Conservation (phyloP, 108 stramenopile species). For the Licmophora abbreviata region DNA sequence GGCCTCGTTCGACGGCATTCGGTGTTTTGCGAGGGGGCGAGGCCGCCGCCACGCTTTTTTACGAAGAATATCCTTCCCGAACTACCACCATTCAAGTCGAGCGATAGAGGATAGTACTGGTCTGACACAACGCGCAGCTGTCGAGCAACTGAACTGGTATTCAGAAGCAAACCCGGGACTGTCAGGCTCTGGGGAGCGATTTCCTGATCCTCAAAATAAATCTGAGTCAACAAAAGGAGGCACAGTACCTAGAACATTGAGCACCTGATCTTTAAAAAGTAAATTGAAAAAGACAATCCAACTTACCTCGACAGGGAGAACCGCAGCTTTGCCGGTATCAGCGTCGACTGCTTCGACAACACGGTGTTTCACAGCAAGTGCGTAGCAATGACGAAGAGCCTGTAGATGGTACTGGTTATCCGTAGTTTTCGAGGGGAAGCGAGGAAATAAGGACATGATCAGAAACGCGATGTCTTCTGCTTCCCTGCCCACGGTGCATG, state of each 20-base stretch:
- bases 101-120: slow-evolving; percentile 40
- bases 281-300: slow-evolving; percentile 14
- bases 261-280: slow-evolving; percentile 12
- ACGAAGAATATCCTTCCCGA: slow-evolving; percentile 46
- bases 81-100: slow-evolving; percentile 13
- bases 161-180: slow-evolving; percentile 33
- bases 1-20: slow-evolving; percentile 33
- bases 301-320: slow-evolving; percentile 61
- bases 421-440: slow-evolving; percentile 69
- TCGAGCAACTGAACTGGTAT: slow-evolving; percentile 11
- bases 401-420: slow-evolving; percentile 97
- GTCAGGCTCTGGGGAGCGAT: slow-evolving; percentile 16
- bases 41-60: slow-evolving; percentile 71
- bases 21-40: slow-evolving; percentile 63
- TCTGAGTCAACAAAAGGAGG: slow-evolving; percentile 14
- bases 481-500: slow-evolving; percentile 78
- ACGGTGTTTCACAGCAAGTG: slow-evolving; percentile 85
- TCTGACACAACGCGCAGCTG: slow-evolving; percentile 48
- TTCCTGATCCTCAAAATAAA: slow-evolving; percentile 13
- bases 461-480: slow-evolving; percentile 90
- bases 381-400: slow-evolving; percentile 93
- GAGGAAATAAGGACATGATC: slow-evolving; percentile 87
- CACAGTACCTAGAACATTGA: slow-evolving; percentile 14
- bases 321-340: slow-evolving; percentile 71
- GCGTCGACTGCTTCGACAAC: slow-evolving; percentile 85